A percentile compares a stretch with the other conserved stretches of the same genome.
Conservation (phyloP, 345 rosid genomes). For the Boechera divaricarpa region DNA sequence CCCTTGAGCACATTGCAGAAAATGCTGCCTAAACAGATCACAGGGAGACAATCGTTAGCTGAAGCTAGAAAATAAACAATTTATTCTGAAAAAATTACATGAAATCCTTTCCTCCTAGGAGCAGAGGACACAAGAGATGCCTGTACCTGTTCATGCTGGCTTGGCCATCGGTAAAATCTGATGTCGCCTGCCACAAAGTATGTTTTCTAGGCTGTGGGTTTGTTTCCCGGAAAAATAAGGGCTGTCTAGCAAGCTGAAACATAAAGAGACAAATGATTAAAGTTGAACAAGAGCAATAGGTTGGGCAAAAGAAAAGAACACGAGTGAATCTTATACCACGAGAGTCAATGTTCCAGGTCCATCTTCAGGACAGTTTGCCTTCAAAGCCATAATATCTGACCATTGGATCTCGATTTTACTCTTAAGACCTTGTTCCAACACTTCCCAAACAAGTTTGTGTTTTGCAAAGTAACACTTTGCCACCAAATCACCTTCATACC, state of each 20-base stretch:
- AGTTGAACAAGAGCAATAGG: constrained; percentile 5
- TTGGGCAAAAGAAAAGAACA: background rate
- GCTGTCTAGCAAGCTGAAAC: constrained; percentile 90
- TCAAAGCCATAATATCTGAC: constrained; percentile 95
- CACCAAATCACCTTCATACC: constrained; percentile 98
- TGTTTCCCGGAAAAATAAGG: constrained; percentile 95
- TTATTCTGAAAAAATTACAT: constrained; percentile 14
- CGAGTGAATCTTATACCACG: constrained; percentile 60
- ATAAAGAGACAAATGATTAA: constrained; percentile 25
- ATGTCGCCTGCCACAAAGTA: constrained; percentile 98
- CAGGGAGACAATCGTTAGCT: constrained; percentile 8
- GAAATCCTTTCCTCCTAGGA: background rate
- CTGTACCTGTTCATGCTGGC: constrained; percentile 81
- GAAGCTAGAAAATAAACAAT: background rate
- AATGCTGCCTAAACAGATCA: constrained; percentile 71
- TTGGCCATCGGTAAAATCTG: constrained; percentile 98
- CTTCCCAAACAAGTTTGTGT: constrained; percentile 99
- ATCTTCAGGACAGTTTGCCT: constrained; percentile 80
- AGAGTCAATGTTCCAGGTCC: constrained; percentile 88
- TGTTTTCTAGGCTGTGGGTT: constrained; percentile 98
- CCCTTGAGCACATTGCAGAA: constrained; percentile 93
- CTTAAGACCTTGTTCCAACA: constrained; percentile 93
- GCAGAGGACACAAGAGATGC: constrained; percentile 25
- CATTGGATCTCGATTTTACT: constrained; percentile 99
- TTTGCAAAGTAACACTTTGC: constrained; percentile 99